Evolutionary conservation across 1,284 basidiomycete species (phyloP).

Genomic region (Schizophyllum commune): DNA sequence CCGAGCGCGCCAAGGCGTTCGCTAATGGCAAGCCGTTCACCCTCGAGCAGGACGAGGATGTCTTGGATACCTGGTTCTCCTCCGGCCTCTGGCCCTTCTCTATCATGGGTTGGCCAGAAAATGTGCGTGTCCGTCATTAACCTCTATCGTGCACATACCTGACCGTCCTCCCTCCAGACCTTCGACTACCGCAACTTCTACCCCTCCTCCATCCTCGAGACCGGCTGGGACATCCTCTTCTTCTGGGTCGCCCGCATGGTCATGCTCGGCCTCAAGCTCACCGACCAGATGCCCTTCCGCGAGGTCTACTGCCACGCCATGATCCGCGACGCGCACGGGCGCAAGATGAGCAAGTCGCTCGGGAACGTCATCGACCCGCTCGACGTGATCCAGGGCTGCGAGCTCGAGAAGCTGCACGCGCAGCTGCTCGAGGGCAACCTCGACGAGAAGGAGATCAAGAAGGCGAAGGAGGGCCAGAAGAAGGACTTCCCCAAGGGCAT

Average conservation of each 20-base stretch:
- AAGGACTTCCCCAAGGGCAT: conserved; percentile 99
- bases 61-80: conserved; percentile 99
- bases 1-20: conserved; percentile 65
- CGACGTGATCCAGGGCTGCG: conserved; percentile 88
- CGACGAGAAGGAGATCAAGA: conserved; percentile 88
- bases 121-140: conserved; percentile 36
- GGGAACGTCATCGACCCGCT: conserved; percentile 98
- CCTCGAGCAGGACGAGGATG: conserved; percentile 93
- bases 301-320: conserved; percentile 99
- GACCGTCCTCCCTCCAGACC: conserved; percentile 37
- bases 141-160: conserved; percentile 1
- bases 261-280: conserved; percentile 86
- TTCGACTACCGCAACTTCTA: conserved; percentile 78
- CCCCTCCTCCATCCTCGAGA: conserved; percentile 87
- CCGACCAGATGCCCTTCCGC: conserved; percentile 88
- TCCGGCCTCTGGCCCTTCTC: conserved; percentile 98
- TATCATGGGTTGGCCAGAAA: conserved; percentile 94
- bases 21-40: conserved; percentile 70
- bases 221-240: conserved; percentile 98
- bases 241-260: conserved; percentile 99
- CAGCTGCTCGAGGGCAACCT: conserved; percentile 91
- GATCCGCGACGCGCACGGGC: conserved; percentile 97
- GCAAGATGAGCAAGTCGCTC: conserved; percentile 98
- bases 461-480: conserved; percentile 94
- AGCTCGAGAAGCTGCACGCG: conserved; percentile 79